Evolutionary conservation across 495 filamentous ascomycete species (phyloP), one percentile per base, ranked within the genome.

Genomic region (Penicillium mononematosum): DNA sequence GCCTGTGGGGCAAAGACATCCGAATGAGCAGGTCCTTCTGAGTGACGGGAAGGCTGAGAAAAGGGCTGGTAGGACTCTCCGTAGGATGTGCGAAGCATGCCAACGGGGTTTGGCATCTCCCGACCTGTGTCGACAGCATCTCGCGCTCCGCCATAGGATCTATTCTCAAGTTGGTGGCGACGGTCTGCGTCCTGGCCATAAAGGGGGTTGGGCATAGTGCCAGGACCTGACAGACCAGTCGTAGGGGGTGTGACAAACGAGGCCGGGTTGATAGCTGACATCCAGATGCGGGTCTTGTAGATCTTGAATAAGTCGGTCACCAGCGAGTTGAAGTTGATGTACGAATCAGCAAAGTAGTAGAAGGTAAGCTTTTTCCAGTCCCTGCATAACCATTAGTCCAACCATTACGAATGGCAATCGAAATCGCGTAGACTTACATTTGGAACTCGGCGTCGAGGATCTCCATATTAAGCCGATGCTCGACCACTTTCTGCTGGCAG

Each of bases 371-470:
- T 98, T 72, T 97, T 96, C 89, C 91, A 96, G 73, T 98, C 94
- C 88, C 94, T 98, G 62, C 46, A 24, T 5, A 48, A 36, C 10
- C 8, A 17, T 55, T 48, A 57, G 25, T 51, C 50, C 43, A 22
- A 46, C 10, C 49, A 42, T 22, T 7, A 9, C 9, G 9, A 0
- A 1, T 6, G 11, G 9, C 14, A 27, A 27, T 14, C 5, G 25
- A 16, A 5, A 25, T 27, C 20, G 14, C 38, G 29, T 29, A 20
- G 32, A 81, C 90, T 82, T 78, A 96, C 94, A 96, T 91, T 66
- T 98, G 94, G 70, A 96, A 98, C 71, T 98, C 94, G n/a, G 94
- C 94, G 72, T 98, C 94, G 14, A 98, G 83, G 56, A 98, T 97
- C 66, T 98, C 94, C 94, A 98, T 97, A 56, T 92, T 90, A 11